Conservation (phyloP, 805 yeast species). For the Cyberlindnera maritima region DNA sequence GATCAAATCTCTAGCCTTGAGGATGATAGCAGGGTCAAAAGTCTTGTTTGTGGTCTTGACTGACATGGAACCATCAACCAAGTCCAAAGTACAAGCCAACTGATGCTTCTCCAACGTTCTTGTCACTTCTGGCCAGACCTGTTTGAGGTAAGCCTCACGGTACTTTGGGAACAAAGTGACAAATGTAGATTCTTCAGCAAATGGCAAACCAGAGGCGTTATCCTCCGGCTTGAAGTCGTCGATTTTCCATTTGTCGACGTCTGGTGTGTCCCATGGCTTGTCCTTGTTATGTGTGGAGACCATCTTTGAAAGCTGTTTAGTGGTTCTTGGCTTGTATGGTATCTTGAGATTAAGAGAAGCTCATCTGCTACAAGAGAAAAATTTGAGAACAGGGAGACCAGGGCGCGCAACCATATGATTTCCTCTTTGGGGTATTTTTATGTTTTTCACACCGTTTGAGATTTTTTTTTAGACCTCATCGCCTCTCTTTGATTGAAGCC, state of each 20-base stretch:
- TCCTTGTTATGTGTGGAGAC: conserved; percentile 91
- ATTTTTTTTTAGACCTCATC: neutral
- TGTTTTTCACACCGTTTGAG: neutral
- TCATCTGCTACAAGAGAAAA: neutral
- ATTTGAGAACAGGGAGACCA: neutral
- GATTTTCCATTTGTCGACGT: conserved; percentile 87
- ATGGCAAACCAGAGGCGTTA: conserved; percentile 80
- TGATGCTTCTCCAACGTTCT: conserved; percentile 69
- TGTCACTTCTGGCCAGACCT: conserved; percentile 93
- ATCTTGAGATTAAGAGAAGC: neutral
- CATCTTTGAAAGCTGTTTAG: conserved; percentile 60
- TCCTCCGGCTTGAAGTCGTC: conserved; percentile 91
- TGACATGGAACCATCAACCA: conserved; percentile 97
- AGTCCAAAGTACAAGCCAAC: conserved; percentile 78
- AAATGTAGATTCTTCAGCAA: conserved; percentile 94
- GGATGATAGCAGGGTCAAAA: conserved; percentile 88
- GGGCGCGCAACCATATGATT: neutral
- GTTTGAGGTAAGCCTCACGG: conserved; percentile 84
- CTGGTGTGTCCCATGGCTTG: conserved; percentile 97
- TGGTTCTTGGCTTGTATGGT: neutral
- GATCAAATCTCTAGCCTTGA: conserved; percentile 93
- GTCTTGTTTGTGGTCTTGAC: conserved; percentile 95
- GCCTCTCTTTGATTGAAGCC: too few relatives aligned
- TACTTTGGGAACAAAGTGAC: conserved; percentile 96
- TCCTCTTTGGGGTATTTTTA: neutral